Evolutionary conservation across 345 rosid genomes (phyloP).

Genomic region (Stellera chamaejasme): DNA sequence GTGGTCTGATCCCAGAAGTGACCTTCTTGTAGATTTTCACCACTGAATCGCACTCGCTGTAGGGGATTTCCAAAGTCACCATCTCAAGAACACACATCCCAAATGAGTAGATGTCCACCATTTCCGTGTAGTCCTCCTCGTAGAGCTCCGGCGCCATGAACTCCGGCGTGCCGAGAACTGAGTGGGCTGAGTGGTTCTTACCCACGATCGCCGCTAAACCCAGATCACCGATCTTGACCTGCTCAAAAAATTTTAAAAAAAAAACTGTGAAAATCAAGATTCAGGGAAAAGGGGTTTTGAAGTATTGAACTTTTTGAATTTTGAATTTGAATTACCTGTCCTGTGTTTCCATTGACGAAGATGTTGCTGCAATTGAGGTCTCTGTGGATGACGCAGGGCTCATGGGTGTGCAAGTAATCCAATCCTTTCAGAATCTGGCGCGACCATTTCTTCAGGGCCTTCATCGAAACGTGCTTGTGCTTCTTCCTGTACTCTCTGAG

Average conservation of each 20-base stretch:
- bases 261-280: too few relatives aligned
- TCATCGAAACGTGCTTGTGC: conserved; percentile 69
- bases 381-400: conserved; percentile 82
- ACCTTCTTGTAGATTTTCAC: conserved; percentile 80
- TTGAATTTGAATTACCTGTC: conserved; percentile 38
- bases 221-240: conserved; percentile 91
- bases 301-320: background rate
- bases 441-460: conserved; percentile 87
- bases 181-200: conserved; percentile 65
- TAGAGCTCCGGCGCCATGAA: conserved; percentile 94
- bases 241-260: background rate
- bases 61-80: conserved; percentile 70
- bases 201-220: conserved; percentile 80
- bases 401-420: conserved; percentile 67
- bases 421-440: conserved; percentile 73
- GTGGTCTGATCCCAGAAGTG: conserved; percentile 57
- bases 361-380: conserved; percentile 91
- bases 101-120: conserved; percentile 74
- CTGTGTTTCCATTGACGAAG: conserved; percentile 77
- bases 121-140: conserved; percentile 74
- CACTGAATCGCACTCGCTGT: conserved; percentile 66
- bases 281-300: background rate
- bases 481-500: conserved; percentile 75
- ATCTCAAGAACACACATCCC: conserved; percentile 89
- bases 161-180: conserved; percentile 83